Conservation (phyloP, 2,329 filamentous ascomycete genomes). For the Aspergillus sp. region DNA sequence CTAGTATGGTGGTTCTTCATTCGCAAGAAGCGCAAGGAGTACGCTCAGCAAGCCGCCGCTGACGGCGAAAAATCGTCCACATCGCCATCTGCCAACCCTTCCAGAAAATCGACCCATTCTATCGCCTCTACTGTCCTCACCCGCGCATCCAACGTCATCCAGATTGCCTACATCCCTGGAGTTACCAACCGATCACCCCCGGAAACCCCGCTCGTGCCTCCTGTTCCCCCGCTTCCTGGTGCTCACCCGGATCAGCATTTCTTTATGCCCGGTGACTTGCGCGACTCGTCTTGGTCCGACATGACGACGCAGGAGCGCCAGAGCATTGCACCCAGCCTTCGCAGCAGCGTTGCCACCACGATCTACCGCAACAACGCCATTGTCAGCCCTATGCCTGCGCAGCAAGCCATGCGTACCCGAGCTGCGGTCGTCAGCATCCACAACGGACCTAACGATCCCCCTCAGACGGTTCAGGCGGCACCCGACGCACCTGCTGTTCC, state of each 20-base stretch:
- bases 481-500: slow-evolving; percentile 68
- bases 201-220: slow-evolving; percentile 84
- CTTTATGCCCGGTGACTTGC: slow-evolving; percentile 86
- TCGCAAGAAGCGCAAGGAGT: slow-evolving; percentile 67
- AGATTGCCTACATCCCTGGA: slow-evolving; percentile 97
- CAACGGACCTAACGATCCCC: slow-evolving; percentile 59
- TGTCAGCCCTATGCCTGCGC: slow-evolving; percentile 73
- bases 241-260: slow-evolving; percentile 76
- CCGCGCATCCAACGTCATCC: slow-evolving; percentile 96
- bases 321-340: slow-evolving; percentile 51
- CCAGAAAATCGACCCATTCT: slow-evolving; percentile 80
- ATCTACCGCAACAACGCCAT: slow-evolving; percentile 91
- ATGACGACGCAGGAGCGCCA: slow-evolving; percentile 57
- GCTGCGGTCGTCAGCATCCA: slow-evolving; percentile 93
- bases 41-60: slow-evolving; percentile 53
- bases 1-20: slow-evolving; percentile 86
- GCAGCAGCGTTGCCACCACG: slow-evolving; percentile 78
- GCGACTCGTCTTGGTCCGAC: slow-evolving; percentile 86
- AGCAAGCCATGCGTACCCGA: slow-evolving; percentile 83
- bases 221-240: slow-evolving; percentile 85
- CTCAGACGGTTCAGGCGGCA: slow-evolving; percentile 16
- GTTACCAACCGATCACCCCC: slow-evolving; percentile 89
- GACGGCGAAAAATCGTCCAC: slow-evolving; percentile 52
- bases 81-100: slow-evolving; percentile 53
- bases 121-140: slow-evolving; percentile 95